Conservation (phyloP, 1,284 basidiomycete species). For the Pseudozyma hubeiensis region DNA sequence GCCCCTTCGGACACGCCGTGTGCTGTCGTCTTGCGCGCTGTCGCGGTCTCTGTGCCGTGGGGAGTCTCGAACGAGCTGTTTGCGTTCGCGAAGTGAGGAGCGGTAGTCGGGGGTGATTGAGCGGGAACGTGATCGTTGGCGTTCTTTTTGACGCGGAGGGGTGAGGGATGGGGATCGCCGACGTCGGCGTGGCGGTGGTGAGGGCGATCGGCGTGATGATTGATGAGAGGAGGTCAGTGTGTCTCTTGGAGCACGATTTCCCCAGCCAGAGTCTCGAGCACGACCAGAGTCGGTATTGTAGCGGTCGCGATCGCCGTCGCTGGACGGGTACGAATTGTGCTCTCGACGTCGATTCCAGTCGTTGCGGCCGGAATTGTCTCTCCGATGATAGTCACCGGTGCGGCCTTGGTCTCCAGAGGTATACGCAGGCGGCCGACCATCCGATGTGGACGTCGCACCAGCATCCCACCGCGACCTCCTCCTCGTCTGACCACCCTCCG, state of each 20-base stretch:
- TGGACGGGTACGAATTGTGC: background rate
- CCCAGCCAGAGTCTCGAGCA: slow-evolving; percentile 69
- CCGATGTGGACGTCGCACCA: slow-evolving; percentile 8
- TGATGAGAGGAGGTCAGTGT: slow-evolving; percentile 1
- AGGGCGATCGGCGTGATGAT: slow-evolving; percentile 12
- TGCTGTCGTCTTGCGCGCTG: background rate
- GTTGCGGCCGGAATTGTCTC: slow-evolving; percentile 4
- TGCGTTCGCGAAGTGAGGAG: slow-evolving; percentile 10
- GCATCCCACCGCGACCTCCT: slow-evolving; percentile 36
- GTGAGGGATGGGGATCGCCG: slow-evolving; percentile 7
- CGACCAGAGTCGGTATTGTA: slow-evolving; percentile 71
- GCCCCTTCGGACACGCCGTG: too few relatives aligned
- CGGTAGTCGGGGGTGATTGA: slow-evolving; percentile 49
- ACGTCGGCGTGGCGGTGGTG: slow-evolving; percentile 5
- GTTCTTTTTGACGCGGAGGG: slow-evolving; percentile 4
- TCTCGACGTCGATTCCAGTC: slow-evolving; percentile 7
- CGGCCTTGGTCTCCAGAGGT: background rate
- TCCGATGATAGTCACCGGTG: slow-evolving; percentile 7
- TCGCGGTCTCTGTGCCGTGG: background rate
- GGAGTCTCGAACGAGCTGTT: background rate
- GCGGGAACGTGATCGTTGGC: slow-evolving; percentile 15
- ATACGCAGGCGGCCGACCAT: slow-evolving; percentile 23
- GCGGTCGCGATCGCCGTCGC: background rate
- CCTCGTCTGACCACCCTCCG: slow-evolving; percentile 71
- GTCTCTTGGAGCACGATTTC: slow-evolving; percentile 8